Percentiles rank a stretch among this genome's conserved stretches.
phyloP scores from a whole-genome alignment of 1,284 basidiomycete genomes.

The Heterobasidion annosum region DNA sequence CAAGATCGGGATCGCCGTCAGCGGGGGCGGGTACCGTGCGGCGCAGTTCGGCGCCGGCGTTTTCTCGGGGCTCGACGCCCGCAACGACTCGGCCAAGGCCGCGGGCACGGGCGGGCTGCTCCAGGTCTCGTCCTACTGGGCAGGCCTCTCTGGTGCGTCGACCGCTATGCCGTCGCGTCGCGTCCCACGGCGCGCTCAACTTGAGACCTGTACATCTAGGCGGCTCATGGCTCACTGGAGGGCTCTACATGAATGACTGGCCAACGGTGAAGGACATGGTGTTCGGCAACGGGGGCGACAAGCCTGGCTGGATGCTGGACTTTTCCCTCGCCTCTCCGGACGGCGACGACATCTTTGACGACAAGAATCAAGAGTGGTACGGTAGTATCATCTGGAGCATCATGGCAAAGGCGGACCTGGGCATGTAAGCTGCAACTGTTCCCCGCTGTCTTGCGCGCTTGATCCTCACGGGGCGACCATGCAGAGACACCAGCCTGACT shows the following conservation, averaged over 20 bases:
- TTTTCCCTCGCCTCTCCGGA: conserved; percentile 44
- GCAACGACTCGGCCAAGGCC: conserved; percentile 44
- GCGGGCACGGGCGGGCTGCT: conserved; percentile 58
- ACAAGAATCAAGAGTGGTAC: conserved; percentile 45
- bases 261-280: conserved; percentile 43
- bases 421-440: conserved; percentile 32
- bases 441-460: not conserved
- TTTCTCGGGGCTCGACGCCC: conserved; percentile 47
- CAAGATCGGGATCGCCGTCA: conserved; percentile 46
- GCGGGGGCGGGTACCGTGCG: conserved; percentile 51
- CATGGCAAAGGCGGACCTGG: conserved; percentile 41
- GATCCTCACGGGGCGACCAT: not conserved
- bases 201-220: conserved; percentile 24
- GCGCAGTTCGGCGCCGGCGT: conserved; percentile 53
- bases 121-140: conserved; percentile 54
- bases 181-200: not conserved
- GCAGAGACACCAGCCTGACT: conserved; percentile 51
- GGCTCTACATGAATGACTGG: conserved; percentile 49
- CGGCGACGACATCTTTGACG: conserved; percentile 32
- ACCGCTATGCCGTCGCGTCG: not conserved
- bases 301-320: conserved; percentile 53
- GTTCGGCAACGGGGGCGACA: conserved; percentile 36
- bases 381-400: conserved; percentile 52
- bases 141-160: conserved; percentile 48
- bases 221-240: conserved; percentile 58